A percentile compares a stretch with the other conserved stretches of the same genome.
Conservation (phyloP, 2,329 filamentous ascomycete genomes). For the Hypoxylon sp. region DNA sequence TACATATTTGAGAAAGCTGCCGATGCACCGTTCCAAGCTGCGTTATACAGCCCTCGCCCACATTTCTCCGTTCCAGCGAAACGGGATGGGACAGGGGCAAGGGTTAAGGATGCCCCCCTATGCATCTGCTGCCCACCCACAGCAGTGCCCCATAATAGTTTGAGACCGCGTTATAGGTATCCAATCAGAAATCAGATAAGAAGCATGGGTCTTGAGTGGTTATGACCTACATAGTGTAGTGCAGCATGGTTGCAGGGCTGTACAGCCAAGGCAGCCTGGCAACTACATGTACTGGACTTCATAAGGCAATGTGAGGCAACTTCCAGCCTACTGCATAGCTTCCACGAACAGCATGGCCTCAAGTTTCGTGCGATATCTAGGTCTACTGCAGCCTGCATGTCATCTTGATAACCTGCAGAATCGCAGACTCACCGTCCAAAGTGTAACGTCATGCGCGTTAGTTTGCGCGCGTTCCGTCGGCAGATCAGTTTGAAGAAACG, state of each 20-base stretch:
- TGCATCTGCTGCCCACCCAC: too few relatives aligned
- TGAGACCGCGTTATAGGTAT: neutral
- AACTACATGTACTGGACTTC: too few relatives aligned
- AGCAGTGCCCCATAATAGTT: neutral
- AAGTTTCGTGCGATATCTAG: neutral
- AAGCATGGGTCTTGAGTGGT: neutral
- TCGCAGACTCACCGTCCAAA: neutral
- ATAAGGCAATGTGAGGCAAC: neutral
- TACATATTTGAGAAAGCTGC: neutral
- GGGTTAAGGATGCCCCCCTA: neutral
- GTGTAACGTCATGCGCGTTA: conserved; percentile 9
- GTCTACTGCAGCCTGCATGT: neutral
- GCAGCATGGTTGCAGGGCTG: neutral
- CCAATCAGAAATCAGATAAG: neutral
- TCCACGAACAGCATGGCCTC: neutral
- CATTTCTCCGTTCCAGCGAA: neutral
- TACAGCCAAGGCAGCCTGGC: neutral
- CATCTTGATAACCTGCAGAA: neutral
- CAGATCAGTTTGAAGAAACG: conserved; percentile 2
- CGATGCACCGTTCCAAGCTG: neutral
- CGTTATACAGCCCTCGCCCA: too few relatives aligned
- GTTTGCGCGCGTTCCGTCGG: conserved; percentile 11
- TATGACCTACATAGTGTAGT: neutral
- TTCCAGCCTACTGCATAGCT: neutral
- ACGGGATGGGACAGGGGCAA: neutral